Evolutionary conservation across 169 alveolate genomes (phyloP).

Genomic region (Eimeria brunetti): DNA sequence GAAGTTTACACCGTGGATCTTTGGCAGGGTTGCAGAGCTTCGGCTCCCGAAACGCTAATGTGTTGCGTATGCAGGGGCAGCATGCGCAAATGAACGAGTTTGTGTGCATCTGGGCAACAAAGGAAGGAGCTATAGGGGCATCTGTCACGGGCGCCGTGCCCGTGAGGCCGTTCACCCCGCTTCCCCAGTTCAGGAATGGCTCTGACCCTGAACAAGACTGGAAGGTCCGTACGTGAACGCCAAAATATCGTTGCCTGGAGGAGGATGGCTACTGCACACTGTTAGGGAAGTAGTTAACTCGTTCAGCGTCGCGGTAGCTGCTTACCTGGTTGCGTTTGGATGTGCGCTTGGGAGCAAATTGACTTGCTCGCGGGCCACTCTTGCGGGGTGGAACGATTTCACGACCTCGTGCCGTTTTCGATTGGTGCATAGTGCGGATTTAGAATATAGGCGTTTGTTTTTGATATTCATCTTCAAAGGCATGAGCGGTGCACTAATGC

Average conservation of each 20-base stretch:
- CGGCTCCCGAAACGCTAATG: not conserved
- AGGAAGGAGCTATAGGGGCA: constrained; percentile 73
- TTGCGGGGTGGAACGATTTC: not conserved
- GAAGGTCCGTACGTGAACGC: constrained; percentile 35
- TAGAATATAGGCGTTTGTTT: not conserved
- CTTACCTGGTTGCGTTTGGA: not conserved
- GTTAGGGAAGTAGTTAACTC: not conserved
- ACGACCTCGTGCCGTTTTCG: not conserved
- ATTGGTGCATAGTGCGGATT: not conserved
- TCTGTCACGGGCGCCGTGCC: constrained; percentile 77
- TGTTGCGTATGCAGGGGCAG: constrained; percentile 26
- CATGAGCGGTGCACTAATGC: not conserved
- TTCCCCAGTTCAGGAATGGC: constrained; percentile 50
- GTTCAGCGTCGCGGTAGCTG: not conserved
- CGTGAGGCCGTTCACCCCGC: constrained; percentile 10
- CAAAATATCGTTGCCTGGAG: not conserved
- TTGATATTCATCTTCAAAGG: not conserved
- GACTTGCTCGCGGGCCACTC: not conserved
- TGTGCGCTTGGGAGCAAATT: not conserved
- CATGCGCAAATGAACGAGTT: constrained; percentile 50
- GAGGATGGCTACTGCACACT: not conserved
- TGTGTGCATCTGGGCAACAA: constrained; percentile 72
- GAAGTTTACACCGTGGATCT: not conserved
- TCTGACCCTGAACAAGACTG: constrained; percentile 61
- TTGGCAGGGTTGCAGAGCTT: not conserved